Percentiles rank a stretch among this genome's conserved stretches.
phyloP scores from a whole-genome alignment of 78 protist species.

The Emiliania huxleyi region DNA sequence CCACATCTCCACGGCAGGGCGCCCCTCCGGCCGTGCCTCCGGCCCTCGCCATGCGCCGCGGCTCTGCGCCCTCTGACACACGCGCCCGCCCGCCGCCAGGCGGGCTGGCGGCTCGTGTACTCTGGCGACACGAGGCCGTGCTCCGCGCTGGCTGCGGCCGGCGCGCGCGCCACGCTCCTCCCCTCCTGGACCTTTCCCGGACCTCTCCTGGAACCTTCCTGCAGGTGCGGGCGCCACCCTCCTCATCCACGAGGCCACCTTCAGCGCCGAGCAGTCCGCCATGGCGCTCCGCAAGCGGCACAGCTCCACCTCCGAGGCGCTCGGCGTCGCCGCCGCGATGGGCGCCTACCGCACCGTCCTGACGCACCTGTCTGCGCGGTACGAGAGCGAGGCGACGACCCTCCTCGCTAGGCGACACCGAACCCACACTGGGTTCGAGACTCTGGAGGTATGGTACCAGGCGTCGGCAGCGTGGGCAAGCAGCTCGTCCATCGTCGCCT shows the following conservation, averaged over 20 bases:
- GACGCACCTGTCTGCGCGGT: slow-evolving; percentile 87
- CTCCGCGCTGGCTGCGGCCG: slow-evolving; percentile 17
- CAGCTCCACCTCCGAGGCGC: slow-evolving; percentile 78
- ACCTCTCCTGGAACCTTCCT: too few relatives aligned
- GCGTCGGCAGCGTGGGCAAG: background rate
- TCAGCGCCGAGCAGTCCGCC: slow-evolving; percentile 55
- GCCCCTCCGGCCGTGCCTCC: too few relatives aligned
- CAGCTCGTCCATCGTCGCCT: background rate
- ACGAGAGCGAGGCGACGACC: too few relatives aligned
- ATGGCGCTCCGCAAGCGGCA: slow-evolving; percentile 36
- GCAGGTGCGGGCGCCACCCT: background rate
- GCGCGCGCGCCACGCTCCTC: too few relatives aligned
- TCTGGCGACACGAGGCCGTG: slow-evolving; percentile 94
- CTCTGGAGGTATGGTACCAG: too few relatives aligned
- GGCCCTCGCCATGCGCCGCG: too few relatives aligned
- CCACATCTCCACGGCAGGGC: too few relatives aligned
- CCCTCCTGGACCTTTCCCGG: too few relatives aligned
- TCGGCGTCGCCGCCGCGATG: slow-evolving; percentile 63
- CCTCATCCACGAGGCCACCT: slow-evolving; percentile 94
- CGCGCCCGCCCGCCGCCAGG: too few relatives aligned
- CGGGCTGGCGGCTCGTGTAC: slow-evolving; percentile 64
- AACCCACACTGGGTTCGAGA: background rate
- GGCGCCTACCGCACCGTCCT: slow-evolving; percentile 62
- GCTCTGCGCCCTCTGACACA: too few relatives aligned
- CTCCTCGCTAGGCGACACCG: background rate